phyloP scores from a whole-genome alignment of 768 basidiomycete genomes.

The Phlegmacium glaucopus region DNA sequence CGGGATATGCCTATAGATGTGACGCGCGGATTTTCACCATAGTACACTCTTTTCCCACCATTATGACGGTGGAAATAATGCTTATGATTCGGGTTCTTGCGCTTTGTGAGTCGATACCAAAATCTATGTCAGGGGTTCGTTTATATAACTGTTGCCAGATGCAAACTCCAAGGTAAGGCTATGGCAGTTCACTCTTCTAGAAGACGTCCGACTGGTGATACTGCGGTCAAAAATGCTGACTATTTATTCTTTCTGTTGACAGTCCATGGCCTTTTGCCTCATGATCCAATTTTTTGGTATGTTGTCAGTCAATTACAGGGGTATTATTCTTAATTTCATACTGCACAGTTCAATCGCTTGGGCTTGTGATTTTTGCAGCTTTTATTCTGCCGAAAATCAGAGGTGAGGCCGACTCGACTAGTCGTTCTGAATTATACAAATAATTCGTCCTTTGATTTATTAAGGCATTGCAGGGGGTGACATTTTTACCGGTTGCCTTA shows the following conservation, averaged over 20 bases:
- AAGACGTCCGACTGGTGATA: neutral
- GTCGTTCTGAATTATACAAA: neutral
- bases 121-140: neutral
- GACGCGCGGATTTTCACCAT: neutral
- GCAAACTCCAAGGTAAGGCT: neutral
- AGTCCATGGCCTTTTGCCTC: too few species aligned
- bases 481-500: neutral
- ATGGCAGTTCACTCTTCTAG: neutral
- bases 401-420: too few species aligned
- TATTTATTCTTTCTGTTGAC: too few species aligned
- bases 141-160: neutral
- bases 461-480: neutral
- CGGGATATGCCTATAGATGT: neutral
- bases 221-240: too few species aligned
- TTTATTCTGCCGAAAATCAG: too few species aligned
- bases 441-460: neutral
- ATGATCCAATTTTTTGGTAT: too few species aligned
- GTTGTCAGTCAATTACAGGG: too few species aligned
- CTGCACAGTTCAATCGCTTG: too few species aligned
- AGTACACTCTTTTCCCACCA: conserved; percentile 13
- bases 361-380: too few species aligned
- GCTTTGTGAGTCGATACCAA: conserved; percentile 17
- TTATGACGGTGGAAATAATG: conserved; percentile 21
- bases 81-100: conserved; percentile 20
- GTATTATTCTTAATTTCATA: too few species aligned